Percentiles rank a stretch among this genome's conserved stretches.
phyloP scores from a whole-genome alignment of 495 filamentous ascomycete species.

The Chaetomidium leptoderma region DNA sequence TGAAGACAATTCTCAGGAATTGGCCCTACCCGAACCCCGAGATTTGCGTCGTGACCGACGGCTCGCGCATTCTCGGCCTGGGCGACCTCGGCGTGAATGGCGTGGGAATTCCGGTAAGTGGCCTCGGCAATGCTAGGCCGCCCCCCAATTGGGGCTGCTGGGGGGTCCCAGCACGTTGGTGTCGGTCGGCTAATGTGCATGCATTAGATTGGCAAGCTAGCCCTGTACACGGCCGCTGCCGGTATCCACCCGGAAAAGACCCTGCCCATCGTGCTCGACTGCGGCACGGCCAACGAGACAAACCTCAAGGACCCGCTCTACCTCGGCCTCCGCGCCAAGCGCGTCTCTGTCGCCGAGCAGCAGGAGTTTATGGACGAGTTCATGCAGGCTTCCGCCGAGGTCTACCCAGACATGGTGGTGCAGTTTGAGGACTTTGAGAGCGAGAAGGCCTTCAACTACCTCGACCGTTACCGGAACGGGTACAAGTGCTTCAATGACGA shows the following conservation, averaged over 20 bases:
- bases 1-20: conserved; percentile 77
- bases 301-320: conserved; percentile 91
- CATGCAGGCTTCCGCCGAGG: conserved; percentile 85
- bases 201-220: conserved; percentile 70
- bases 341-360: conserved; percentile 75
- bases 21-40: conserved; percentile 86
- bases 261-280: conserved; percentile 85
- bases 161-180: conserved; percentile 14
- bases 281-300: conserved; percentile 84
- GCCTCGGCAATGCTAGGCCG: conserved; percentile 8
- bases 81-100: conserved; percentile 96
- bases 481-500: conserved; percentile 99
- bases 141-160: conserved; percentile 6
- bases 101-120: conserved; percentile 91
- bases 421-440: conserved; percentile 99
- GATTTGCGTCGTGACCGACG: conserved; percentile 96
- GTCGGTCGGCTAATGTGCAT: conserved; percentile 25
- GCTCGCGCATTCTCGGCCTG: conserved; percentile 90
- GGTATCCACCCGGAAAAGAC: conserved; percentile 91
- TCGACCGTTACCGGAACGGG: conserved; percentile 78
- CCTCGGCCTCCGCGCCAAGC: conserved; percentile 79
- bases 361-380: conserved; percentile 95
- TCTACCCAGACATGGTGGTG: conserved; percentile 88
- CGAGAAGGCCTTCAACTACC: conserved; percentile 80
- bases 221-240: conserved; percentile 92